These are phyloP conservation scores for Plectranthus barbatus DNA, from an alignment of 257 asterid genomes.

Conservation along the genomic window DNA sequence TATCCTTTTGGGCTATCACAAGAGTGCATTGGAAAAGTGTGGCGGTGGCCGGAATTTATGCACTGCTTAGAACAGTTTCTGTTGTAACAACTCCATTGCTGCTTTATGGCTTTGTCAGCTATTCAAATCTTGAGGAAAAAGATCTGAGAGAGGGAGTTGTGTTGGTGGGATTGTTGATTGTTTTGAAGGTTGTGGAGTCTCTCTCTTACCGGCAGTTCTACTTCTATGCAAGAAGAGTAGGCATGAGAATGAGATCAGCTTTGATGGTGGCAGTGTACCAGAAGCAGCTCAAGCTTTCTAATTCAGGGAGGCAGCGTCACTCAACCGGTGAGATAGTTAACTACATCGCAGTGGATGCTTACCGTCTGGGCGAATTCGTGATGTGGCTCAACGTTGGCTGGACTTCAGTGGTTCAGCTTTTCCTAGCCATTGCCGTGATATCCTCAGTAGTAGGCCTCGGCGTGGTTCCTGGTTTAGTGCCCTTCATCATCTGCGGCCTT, in stretches of 20 bases:
- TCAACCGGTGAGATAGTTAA: constrained; percentile 70
- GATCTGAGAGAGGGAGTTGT: constrained; percentile 24
- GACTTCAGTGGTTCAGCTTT: constrained; percentile 38
- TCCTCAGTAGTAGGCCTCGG: constrained; percentile 55
- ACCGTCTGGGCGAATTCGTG: constrained; percentile 65
- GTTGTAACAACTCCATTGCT: constrained; percentile 43
- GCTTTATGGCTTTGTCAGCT: constrained; percentile 54
- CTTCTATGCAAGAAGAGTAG: constrained; percentile 49
- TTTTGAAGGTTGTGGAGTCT: constrained; percentile 46
- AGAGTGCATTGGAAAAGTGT: constrained; percentile 45
- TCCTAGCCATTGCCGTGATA: constrained; percentile 35
- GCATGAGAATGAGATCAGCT: constrained; percentile 69
- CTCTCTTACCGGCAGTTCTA: constrained; percentile 50
- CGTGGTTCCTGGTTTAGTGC: constrained; percentile 59
- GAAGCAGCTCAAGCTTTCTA: constrained; percentile 62
- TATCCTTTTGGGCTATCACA: constrained; percentile 28
- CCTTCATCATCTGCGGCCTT: constrained; percentile 43
- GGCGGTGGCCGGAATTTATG: constrained; percentile 30
- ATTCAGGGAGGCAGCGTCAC: constrained; percentile 42
- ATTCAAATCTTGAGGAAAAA: constrained; percentile 28
- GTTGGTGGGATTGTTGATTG: constrained; percentile 41
- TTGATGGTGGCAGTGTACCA: constrained; percentile 57
- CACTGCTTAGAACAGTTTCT: constrained; percentile 31
- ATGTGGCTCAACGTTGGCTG: constrained; percentile 58
- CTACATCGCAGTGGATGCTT: constrained; percentile 70